phyloP scores from a whole-genome alignment of 1,284 basidiomycete species.

The Fomitopsis palustris region DNA sequence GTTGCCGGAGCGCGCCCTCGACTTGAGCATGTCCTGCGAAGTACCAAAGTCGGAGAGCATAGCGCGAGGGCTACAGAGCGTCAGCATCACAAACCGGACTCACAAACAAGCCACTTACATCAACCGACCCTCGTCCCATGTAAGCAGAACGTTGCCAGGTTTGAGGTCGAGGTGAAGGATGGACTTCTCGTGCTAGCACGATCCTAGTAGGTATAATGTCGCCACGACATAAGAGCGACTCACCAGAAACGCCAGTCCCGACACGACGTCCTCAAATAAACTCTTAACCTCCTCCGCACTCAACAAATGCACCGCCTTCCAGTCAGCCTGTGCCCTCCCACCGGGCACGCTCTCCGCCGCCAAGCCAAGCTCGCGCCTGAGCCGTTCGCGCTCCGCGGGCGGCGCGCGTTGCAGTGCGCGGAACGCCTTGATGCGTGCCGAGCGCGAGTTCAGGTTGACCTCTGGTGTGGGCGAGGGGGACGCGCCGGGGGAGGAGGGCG shows the following conservation, averaged over 20 bases:
- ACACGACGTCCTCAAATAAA: conserved; percentile 75
- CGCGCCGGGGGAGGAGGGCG: conserved; percentile 16
- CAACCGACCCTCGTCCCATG: conserved; percentile 86
- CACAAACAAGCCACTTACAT: conserved; percentile 45
- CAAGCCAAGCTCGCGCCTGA: conserved; percentile 46
- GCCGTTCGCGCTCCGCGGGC: conserved; percentile 60
- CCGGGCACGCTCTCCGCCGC: conserved; percentile 16
- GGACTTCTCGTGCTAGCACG: conserved; percentile 70
- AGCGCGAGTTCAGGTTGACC: conserved; percentile 45
- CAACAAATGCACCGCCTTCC: conserved; percentile 75
- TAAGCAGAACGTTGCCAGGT: conserved; percentile 89
- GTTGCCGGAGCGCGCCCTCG: conserved; percentile 76
- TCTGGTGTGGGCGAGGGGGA: conserved; percentile 16
- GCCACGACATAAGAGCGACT: conserved; percentile 21
- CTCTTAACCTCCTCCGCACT: conserved; percentile 78
- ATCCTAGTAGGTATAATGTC: neutral
- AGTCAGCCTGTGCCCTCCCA: conserved; percentile 28
- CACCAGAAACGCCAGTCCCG: conserved; percentile 80
- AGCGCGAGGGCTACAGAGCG: conserved; percentile 59
- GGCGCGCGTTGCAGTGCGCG: conserved; percentile 61
- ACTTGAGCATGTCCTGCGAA: conserved; percentile 82
- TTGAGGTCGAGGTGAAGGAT: conserved; percentile 92
- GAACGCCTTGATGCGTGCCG: conserved; percentile 73
- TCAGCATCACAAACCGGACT: neutral
- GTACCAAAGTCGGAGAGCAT: conserved; percentile 96